These are phyloP conservation scores for Neonectria magnoliae DNA, from an alignment of 2,329 filamentous ascomycete genomes.

Conservation along the genomic window DNA sequence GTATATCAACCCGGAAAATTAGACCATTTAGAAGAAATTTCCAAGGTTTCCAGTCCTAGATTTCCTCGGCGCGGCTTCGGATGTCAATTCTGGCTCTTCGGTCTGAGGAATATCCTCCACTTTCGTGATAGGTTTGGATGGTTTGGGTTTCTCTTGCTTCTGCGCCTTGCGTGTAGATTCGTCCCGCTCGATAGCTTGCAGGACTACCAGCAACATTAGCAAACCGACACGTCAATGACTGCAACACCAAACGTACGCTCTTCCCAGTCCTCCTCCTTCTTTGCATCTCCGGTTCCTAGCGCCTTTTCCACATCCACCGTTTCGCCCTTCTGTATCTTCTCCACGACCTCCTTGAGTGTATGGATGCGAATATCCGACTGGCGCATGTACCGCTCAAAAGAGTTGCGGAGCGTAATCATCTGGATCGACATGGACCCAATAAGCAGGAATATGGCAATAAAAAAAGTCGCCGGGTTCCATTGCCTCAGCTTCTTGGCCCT, in stretches of 20 bases:
- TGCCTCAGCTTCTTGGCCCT: slow-evolving; percentile 64
- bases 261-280: slow-evolving; percentile 87
- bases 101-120: slow-evolving; percentile 12
- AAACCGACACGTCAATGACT: not conserved
- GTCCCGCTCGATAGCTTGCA: slow-evolving; percentile 74
- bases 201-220: slow-evolving; percentile 56
- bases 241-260: slow-evolving; percentile 66
- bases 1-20: slow-evolving; percentile 32
- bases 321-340: slow-evolving; percentile 75
- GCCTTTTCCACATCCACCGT: slow-evolving; percentile 85
- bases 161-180: slow-evolving; percentile 62
- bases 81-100: slow-evolving; percentile 18
- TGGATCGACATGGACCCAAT: slow-evolving; percentile 97
- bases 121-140: slow-evolving; percentile 34
- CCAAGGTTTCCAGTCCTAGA: slow-evolving; percentile 50
- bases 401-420: slow-evolving; percentile 82
- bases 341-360: slow-evolving; percentile 78
- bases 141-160: slow-evolving; percentile 53
- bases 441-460: slow-evolving; percentile 82
- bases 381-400: slow-evolving; percentile 76
- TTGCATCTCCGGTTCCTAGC: slow-evolving; percentile 80
- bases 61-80: slow-evolving; percentile 40
- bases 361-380: slow-evolving; percentile 83
- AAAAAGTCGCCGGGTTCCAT: slow-evolving; percentile 86
- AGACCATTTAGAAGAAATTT: slow-evolving; percentile 60